Base-by-base conservation (phyloP, 2,329 filamentous ascomycete genomes). In the Epichloe elymi region DNA sequence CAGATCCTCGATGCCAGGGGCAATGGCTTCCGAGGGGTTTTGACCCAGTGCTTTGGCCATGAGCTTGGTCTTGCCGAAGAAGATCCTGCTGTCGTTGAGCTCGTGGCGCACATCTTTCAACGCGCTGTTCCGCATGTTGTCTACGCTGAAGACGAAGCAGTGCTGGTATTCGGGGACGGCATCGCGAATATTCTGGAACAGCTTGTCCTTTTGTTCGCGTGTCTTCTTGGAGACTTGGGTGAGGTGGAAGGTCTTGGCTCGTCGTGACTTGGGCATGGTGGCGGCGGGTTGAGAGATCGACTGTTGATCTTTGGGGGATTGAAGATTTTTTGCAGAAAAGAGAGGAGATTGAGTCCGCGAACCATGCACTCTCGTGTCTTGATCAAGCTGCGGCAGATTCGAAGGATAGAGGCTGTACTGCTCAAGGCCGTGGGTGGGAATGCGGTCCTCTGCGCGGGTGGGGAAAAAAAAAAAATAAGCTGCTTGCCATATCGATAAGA, bases 31-130 rank as follows among this genome's bases (percentile, higher is more conserved):
- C 63, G 86, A 85, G 58, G 82, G 76, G 50, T 76, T 83, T 57
- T 79, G 79, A 64, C 93, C 93, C 26, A 98, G 85, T 52, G 93
- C 90, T 71, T 93, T 91, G 61, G 87, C 83, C 89, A 97, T 97
- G 68, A 98, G 90, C 73, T 97, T 97, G 54, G 91, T 97, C 75
- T 97, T 98, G 72, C 91, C 93, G 71, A 96, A 97, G 81, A 97
- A 97, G 67, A 98, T 75, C 61, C 90, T 54, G 50, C 52, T 40
- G 72, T 96, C 89, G 47, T 76, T 76, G 60, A 96, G 83, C 62
- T 95, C 85, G 58, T 82, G 79, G 60, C 91, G 83, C 60, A 97
- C 87, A 62, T 88, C 82, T 74, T 96, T 95, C 63, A 97, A 74
- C 70, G 95, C 90, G 60, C 84, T 94, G 74, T 98, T 98, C 67